phyloP scores from a whole-genome alignment of 108 stramenopile genomes.

The Pseudonitzschia multistriata region DNA sequence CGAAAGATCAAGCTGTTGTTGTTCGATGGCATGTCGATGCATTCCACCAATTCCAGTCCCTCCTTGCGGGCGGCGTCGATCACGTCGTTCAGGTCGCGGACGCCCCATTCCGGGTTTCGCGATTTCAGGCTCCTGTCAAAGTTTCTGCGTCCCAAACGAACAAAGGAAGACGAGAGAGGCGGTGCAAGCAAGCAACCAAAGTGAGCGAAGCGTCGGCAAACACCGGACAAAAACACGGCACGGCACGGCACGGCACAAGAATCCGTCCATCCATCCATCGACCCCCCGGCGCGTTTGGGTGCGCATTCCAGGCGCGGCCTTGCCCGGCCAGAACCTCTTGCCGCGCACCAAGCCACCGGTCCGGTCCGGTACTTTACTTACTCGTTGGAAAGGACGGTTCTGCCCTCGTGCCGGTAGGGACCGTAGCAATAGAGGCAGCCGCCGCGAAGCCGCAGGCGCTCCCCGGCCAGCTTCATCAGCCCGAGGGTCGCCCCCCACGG shows the following conservation, averaged over 20 bases:
- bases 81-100: conserved; percentile 76
- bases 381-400: conserved; percentile 73
- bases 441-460: conserved; percentile 3
- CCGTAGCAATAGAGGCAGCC: conserved; percentile 76
- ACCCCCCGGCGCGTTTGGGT: no score
- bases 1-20: conserved; percentile 73
- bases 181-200: conserved; percentile 1
- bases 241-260: no score
- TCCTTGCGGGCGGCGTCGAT: conserved; percentile 44
- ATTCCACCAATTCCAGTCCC: conserved; percentile 51
- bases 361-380: no score
- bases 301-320: no score
- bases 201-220: background rate
- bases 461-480: conserved; percentile 59
- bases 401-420: conserved; percentile 70
- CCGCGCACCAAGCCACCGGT: no score
- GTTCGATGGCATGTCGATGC: conserved; percentile 86
- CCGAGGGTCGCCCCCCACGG: conserved; percentile 83
- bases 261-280: no score
- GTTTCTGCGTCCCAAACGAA: conserved; percentile 22
- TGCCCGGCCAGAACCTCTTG: no score
- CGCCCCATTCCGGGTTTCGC: conserved; percentile 57
- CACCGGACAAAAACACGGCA: no score
- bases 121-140: conserved; percentile 68
- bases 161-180: background rate